Evolutionary conservation across 2,329 filamentous ascomycete species (phyloP).

Genomic region (Fusarium algeriense): DNA sequence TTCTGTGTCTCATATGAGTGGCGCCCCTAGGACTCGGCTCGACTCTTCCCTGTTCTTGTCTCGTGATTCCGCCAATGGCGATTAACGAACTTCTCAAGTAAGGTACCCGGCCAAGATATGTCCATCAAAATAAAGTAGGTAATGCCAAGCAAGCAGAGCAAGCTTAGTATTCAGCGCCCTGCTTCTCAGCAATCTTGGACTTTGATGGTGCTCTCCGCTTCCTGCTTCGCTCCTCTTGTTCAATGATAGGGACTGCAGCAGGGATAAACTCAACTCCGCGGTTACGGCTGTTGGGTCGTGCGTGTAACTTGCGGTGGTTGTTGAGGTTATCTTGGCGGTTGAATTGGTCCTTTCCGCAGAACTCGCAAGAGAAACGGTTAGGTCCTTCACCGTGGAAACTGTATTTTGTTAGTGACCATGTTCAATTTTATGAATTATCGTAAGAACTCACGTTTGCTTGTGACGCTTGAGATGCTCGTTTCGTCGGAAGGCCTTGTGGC

Average conservation of each 20-base stretch:
- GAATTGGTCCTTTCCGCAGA: conserved; percentile 58
- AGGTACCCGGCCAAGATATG: conserved; percentile 39
- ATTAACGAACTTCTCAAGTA: conserved; percentile 31
- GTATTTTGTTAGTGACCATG: neutral
- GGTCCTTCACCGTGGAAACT: conserved; percentile 56
- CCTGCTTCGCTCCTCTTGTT: conserved; percentile 56
- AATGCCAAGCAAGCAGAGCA: conserved; percentile 6
- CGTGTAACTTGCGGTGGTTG: conserved; percentile 58
- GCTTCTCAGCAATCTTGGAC: conserved; percentile 52
- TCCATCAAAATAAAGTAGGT: neutral
- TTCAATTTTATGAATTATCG: neutral
- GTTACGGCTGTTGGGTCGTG: conserved; percentile 55
- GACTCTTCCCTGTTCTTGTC: conserved; percentile 26
- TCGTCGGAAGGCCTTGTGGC: conserved; percentile 63
- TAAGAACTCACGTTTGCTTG: conserved; percentile 60
- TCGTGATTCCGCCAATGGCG: conserved; percentile 6
- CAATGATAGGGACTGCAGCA: conserved; percentile 55
- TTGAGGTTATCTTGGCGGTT: conserved; percentile 58
- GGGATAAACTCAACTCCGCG: conserved; percentile 57
- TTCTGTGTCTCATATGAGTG: conserved; percentile 40
- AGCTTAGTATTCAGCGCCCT: conserved; percentile 47
- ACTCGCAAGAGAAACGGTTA: conserved; percentile 57
- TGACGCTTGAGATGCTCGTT: conserved; percentile 70
- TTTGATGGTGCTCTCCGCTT: conserved; percentile 56
- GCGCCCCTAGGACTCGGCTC: conserved; percentile 16